Conservation (phyloP, 2,329 filamentous ascomycete species). For the Aspergillus sp. region DNA sequence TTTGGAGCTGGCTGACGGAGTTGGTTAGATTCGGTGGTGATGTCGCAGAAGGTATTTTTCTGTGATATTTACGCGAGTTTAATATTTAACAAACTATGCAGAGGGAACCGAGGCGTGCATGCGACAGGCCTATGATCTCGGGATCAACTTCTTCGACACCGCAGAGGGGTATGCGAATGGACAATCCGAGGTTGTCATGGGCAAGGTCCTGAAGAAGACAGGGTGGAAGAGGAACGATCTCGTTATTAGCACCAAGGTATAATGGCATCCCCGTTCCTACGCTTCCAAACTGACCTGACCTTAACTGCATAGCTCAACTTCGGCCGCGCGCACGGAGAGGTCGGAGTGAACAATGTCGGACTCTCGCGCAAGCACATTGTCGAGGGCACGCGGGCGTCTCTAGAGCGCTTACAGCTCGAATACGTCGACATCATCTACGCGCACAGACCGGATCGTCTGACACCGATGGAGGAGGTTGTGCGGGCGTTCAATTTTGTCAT, state of each 20-base stretch:
- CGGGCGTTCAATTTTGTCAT: constrained; percentile 72
- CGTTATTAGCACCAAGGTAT: constrained; percentile 38
- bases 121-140: constrained; percentile 56
- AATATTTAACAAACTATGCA: constrained; percentile 1
- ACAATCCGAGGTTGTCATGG: constrained; percentile 56
- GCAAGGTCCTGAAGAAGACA: constrained; percentile 56
- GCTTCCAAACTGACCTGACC: neutral
- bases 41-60: constrained; percentile 1
- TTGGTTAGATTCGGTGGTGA: constrained; percentile 5
- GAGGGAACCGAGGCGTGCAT: constrained; percentile 38
- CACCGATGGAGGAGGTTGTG: constrained; percentile 71
- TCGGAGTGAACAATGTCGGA: constrained; percentile 65
- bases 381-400: constrained; percentile 61
- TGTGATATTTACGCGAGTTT: neutral
- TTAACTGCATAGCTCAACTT: constrained; percentile 55
- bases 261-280: neutral
- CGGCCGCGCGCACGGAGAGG: constrained; percentile 60
- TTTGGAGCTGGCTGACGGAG: neutral
- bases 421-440: constrained; percentile 73
- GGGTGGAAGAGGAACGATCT: constrained; percentile 58
- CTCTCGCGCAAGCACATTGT: constrained; percentile 71
- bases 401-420: constrained; percentile 62
- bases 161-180: constrained; percentile 57
- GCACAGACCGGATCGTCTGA: constrained; percentile 66
- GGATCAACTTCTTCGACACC: constrained; percentile 60